These are phyloP conservation scores for Linaria vulgaris DNA, from an alignment of 257 asterid species.

Conservation along the genomic window DNA sequence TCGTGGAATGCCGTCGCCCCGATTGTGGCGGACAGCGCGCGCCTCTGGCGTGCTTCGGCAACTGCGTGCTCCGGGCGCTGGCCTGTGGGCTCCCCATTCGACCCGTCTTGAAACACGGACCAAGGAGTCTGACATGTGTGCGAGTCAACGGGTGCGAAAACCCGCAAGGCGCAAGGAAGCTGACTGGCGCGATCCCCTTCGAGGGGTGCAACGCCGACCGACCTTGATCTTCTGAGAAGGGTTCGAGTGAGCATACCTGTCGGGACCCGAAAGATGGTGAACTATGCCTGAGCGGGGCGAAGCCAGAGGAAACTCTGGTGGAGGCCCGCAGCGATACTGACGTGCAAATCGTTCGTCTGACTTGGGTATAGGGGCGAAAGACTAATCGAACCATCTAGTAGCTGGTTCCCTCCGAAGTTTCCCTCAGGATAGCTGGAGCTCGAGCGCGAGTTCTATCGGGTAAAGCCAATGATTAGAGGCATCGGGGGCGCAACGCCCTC, in stretches of 20 bases:
- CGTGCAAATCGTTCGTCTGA: slow-evolving; percentile 70
- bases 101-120: too few species aligned
- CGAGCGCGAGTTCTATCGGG: slow-evolving; percentile 34
- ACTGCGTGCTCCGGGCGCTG: too few species aligned
- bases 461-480: slow-evolving; percentile 33
- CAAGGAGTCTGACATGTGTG: too few species aligned
- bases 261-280: slow-evolving; percentile 71
- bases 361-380: slow-evolving; percentile 70
- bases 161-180: too few species aligned
- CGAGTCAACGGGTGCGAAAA: too few species aligned
- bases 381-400: slow-evolving; percentile 52
- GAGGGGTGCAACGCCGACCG: too few species aligned
- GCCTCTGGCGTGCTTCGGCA: too few species aligned
- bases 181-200: too few species aligned
- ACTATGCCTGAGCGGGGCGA: slow-evolving; percentile 79
- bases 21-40: too few species aligned
- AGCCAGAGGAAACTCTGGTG: slow-evolving; percentile 78
- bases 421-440: slow-evolving; percentile 41
- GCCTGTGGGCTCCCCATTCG: too few species aligned
- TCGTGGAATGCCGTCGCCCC: too few species aligned
- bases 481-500: slow-evolving; percentile 34
- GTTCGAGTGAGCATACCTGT: slow-evolving; percentile 49
- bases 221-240: too few species aligned
- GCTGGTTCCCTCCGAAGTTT: slow-evolving; percentile 48
- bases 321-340: slow-evolving; percentile 77